A percentile compares a stretch with the other conserved stretches of the same genome.
Evolutionary conservation across 2,329 filamentous ascomycete genomes (phyloP).

Genomic region (Zymoseptoria passerinii): DNA sequence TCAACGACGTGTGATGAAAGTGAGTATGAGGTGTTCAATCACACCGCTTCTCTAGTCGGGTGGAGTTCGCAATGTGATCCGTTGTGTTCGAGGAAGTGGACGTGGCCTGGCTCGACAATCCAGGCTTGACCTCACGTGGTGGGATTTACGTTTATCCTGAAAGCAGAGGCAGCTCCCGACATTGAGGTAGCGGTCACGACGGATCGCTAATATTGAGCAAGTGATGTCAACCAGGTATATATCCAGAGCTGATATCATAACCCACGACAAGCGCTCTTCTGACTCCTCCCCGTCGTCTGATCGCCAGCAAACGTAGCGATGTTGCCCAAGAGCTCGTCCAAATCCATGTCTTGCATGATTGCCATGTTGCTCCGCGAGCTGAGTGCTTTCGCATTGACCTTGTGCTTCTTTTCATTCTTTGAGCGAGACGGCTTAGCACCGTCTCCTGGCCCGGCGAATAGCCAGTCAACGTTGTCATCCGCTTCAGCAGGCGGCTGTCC

Average conservation of each 20-base stretch:
- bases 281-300: neutral
- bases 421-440: neutral
- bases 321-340: conserved; percentile 24
- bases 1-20: neutral
- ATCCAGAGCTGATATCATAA: neutral
- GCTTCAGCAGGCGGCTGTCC: neutral
- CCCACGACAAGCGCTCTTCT: neutral
- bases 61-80: neutral
- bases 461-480: conserved; percentile 22
- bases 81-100: neutral
- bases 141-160: too few species aligned
- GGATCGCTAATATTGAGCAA: neutral
- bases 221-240: neutral
- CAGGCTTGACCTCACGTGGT: neutral
- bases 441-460: conserved; percentile 9
- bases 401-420: neutral
- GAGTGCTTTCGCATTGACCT: conserved; percentile 2
- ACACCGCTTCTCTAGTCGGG: neutral
- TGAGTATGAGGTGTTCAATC: neutral
- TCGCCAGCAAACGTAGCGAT: conserved; percentile 16
- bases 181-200: neutral
- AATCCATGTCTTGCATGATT: conserved; percentile 16
- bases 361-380: conserved; percentile 1
- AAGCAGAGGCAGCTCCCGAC: too few species aligned
- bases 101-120: neutral